Conservation (phyloP, 139 green algal species). For the Chlorella sp. region DNA sequence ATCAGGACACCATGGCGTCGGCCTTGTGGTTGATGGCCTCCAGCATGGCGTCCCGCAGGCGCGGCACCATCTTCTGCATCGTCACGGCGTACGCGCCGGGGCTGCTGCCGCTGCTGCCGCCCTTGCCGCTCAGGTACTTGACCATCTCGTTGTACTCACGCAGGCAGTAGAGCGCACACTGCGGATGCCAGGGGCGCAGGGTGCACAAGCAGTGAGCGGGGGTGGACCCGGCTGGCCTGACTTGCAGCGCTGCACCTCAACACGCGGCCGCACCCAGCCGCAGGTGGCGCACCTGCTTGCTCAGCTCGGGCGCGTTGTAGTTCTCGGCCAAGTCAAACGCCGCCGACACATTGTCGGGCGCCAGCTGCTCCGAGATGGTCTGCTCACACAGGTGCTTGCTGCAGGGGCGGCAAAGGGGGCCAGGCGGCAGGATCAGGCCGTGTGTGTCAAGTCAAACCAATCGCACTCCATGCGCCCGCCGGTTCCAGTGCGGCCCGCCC, state of each 20-base stretch:
- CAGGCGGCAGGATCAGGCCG: too few relatives aligned
- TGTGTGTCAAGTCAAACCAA: too few relatives aligned
- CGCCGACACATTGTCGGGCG: conserved; percentile 79
- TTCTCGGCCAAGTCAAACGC: conserved; percentile 88
- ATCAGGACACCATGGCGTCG: conserved; percentile 24
- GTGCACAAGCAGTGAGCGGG: too few relatives aligned
- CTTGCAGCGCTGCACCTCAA: too few relatives aligned
- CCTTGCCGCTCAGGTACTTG: conserved; percentile 22
- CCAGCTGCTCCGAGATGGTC: conserved; percentile 78
- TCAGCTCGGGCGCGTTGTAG: conserved; percentile 85
- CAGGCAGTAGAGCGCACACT: conserved; percentile 91
- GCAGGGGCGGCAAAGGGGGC: too few relatives aligned
- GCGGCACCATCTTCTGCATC: conserved; percentile 31
- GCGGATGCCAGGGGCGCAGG: too few relatives aligned
- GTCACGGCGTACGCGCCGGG: background rate
- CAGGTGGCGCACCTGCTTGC: conserved; percentile 35
- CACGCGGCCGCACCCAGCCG: too few relatives aligned
- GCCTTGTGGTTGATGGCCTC: conserved; percentile 18
- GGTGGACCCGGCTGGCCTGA: too few relatives aligned
- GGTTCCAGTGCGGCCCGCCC: too few relatives aligned
- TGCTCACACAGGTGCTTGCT: conserved; percentile 92
- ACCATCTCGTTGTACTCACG: conserved; percentile 80
- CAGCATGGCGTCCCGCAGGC: conserved; percentile 10
- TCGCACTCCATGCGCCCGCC: too few relatives aligned
- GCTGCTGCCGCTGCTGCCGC: background rate